Conservation (phyloP, 345 rosid species). For the Aethionema arabicum region DNA sequence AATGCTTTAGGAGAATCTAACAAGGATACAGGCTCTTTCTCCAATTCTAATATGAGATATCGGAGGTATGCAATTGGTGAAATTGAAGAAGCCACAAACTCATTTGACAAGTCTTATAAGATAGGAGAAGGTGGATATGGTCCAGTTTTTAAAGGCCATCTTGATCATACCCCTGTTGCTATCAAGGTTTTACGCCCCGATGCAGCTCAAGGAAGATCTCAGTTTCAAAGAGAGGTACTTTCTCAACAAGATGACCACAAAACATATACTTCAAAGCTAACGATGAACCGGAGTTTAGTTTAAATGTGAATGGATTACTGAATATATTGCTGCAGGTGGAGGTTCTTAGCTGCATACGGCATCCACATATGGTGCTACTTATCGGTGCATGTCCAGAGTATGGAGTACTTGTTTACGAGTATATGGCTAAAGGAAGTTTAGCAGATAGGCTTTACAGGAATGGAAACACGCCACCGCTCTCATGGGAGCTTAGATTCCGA, state of each 20-base stretch:
- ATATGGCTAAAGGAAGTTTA: slow-evolving; percentile 91
- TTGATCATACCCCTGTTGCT: slow-evolving; percentile 85
- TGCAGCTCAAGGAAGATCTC: slow-evolving; percentile 93
- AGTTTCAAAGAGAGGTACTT: slow-evolving; percentile 80
- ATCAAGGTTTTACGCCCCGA: slow-evolving; percentile 87
- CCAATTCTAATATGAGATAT: slow-evolving; percentile 45
- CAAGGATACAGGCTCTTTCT: slow-evolving; percentile 34
- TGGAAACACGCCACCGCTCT: slow-evolving; percentile 56
- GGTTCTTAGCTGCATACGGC: slow-evolving; percentile 86
- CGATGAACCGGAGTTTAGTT: not conserved
- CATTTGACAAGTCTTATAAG: slow-evolving; percentile 50
- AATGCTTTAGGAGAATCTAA: slow-evolving; percentile 38
- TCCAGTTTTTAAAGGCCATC: slow-evolving; percentile 73
- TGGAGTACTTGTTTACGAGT: slow-evolving; percentile 80
- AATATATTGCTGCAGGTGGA: slow-evolving; percentile 53
- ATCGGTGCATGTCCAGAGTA: slow-evolving; percentile 95
- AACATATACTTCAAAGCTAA: not conserved
- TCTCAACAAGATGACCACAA: slow-evolving; percentile 10
- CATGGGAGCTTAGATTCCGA: slow-evolving; percentile 86
- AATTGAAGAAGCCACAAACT: slow-evolving; percentile 73
- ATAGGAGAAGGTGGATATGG: slow-evolving; percentile 99
- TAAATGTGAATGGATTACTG: slow-evolving; percentile 1
- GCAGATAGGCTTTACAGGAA: slow-evolving; percentile 63
- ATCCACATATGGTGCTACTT: slow-evolving; percentile 95
- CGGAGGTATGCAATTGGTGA: slow-evolving; percentile 76